Evolutionary conservation across 805 yeast genomes (phyloP).

Genomic region (Blastobotrys muscicola): DNA sequence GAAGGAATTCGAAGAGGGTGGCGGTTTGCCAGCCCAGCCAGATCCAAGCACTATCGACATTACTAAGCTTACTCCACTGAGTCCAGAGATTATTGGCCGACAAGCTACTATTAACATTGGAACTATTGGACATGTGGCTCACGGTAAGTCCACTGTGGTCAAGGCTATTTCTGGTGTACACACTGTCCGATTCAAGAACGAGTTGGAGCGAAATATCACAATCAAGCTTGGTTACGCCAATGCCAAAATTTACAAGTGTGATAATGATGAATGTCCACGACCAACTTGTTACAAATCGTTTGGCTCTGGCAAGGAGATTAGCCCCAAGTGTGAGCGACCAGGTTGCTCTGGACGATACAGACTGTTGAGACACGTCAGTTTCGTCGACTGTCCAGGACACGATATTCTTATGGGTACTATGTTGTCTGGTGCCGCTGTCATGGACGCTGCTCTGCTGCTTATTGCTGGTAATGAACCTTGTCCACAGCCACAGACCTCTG

Average conservation of each 20-base stretch:
- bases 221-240: slow-evolving; percentile 98
- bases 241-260: slow-evolving; percentile 94
- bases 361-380: slow-evolving; percentile 91
- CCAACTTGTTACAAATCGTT: slow-evolving; percentile 94
- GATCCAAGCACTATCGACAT: slow-evolving; percentile 64
- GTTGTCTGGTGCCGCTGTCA: slow-evolving; percentile 99
- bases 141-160: slow-evolving; percentile 89
- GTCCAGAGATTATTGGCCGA: slow-evolving; percentile 87
- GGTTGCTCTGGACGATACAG: slow-evolving; percentile 86
- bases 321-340: slow-evolving; percentile 81
- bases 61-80: slow-evolving; percentile 67
- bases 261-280: slow-evolving; percentile 74
- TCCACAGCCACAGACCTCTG: slow-evolving; percentile 99
- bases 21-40: slow-evolving; percentile 97
- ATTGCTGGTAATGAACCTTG: slow-evolving; percentile 98
- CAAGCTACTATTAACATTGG: slow-evolving; percentile 99
- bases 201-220: slow-evolving; percentile 97
- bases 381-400: slow-evolving; percentile 99
- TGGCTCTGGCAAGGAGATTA: slow-evolving; percentile 88
- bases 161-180: slow-evolving; percentile 95
- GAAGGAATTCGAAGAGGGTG: slow-evolving; percentile 93
- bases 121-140: slow-evolving; percentile 96
- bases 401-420: slow-evolving; percentile 99
- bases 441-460: slow-evolving; percentile 96
- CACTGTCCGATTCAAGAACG: slow-evolving; percentile 98